Conservation (phyloP, 129 eudicot genomes). For the Cynara cardunculus region DNA sequence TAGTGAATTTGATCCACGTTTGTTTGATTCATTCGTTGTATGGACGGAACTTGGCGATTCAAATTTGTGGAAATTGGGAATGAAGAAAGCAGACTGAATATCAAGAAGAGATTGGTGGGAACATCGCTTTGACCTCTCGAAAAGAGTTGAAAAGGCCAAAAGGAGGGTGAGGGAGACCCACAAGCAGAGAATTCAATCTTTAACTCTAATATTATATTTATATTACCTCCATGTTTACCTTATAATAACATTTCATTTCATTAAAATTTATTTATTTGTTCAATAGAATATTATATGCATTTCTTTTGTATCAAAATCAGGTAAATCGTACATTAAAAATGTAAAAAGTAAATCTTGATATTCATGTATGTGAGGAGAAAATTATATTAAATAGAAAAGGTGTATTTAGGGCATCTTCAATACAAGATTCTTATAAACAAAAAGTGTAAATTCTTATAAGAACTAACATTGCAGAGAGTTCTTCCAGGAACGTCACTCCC, state of each 20-base stretch:
- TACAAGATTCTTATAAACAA: no score
- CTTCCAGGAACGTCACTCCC: no score
- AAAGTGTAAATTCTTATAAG: no score
- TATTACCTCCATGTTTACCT: not conserved
- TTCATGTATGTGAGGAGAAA: no score
- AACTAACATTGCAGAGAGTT: no score
- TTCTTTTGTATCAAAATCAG: no score
- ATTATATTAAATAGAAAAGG: no score
- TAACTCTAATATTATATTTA: not conserved
- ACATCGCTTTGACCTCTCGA: conserved; percentile 25
- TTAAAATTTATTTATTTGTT: no score
- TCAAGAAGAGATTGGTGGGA: conserved; percentile 17
- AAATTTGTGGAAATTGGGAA: conserved; percentile 10
- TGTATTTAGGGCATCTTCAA: no score
- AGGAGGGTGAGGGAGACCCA: not conserved
- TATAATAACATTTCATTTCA: not conserved
- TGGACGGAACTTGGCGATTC: not conserved
- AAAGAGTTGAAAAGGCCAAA: conserved; percentile 21
- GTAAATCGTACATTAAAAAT: no score
- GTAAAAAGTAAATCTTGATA: no score
- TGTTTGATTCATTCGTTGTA: not conserved
- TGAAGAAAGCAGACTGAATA: conserved; percentile 8
- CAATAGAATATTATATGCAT: no score
- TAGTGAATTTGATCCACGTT: not conserved
- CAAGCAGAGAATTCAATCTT: conserved; percentile 2